phyloP scores from a whole-genome alignment of 768 basidiomycete genomes.

The Leucocoprinus birnbaumii region DNA sequence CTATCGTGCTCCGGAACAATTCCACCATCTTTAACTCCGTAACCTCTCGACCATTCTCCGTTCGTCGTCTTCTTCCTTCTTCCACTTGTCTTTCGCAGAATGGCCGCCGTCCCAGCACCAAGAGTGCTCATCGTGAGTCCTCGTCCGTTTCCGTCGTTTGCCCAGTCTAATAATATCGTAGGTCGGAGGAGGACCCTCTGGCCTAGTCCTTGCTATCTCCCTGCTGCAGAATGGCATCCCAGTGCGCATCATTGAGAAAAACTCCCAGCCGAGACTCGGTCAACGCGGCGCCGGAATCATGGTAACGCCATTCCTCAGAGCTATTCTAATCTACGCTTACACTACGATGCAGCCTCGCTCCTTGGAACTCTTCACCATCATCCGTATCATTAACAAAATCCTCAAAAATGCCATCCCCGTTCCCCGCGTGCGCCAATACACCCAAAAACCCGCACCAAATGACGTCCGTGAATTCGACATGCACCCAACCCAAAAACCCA shows the following conservation, averaged over 20 bases:
- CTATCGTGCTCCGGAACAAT: background rate
- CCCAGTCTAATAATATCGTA: background rate
- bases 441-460: slow-evolving; percentile 23
- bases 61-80: background rate
- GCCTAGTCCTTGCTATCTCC: slow-evolving; percentile 14
- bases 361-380: slow-evolving; percentile 38
- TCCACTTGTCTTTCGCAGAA: background rate
- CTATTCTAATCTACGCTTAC: background rate
- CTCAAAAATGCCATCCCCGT: slow-evolving; percentile 25
- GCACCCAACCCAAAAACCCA: slow-evolving; percentile 25
- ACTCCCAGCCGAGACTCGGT: slow-evolving; percentile 10
- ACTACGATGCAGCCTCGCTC: slow-evolving; percentile 34
- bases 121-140: slow-evolving; percentile 24
- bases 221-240: slow-evolving; percentile 15
- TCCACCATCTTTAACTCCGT: background rate
- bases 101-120: slow-evolving; percentile 8
- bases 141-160: slow-evolving; percentile 15
- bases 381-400: slow-evolving; percentile 36
- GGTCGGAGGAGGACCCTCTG: slow-evolving; percentile 16
- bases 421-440: slow-evolving; percentile 28
- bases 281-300: slow-evolving; percentile 14
- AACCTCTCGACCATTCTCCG: background rate
- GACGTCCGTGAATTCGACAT: slow-evolving; percentile 27
- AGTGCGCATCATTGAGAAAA: slow-evolving; percentile 17
- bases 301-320: background rate